Evolutionary conservation across 768 basidiomycete species (phyloP), one percentile per base, ranked within the genome.

Genomic region (Exsudoporus frostii): DNA sequence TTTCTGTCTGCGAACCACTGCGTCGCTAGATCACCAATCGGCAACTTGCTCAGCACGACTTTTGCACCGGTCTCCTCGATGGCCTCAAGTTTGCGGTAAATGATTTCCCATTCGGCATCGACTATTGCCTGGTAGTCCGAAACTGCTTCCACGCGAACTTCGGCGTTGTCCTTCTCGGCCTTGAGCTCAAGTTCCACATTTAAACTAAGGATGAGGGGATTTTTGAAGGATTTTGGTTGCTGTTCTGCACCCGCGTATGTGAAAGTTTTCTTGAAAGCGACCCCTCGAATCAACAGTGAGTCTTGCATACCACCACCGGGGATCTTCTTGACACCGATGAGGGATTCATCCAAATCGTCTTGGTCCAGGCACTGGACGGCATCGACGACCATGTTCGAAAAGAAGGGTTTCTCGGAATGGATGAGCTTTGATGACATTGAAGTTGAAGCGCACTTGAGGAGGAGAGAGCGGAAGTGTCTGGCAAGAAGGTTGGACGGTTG

Each of bases 391-490:
- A 99, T 98, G 58, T 89, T 85, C 11, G 95, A 91, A 78, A 99
- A 99, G 76, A 98, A 98, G 1, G 96, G 97, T 66, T 97, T 98
- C 74, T 98, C 92, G 14, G 92, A 93, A 70, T 98, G 96, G 63
- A 99, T 98, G 55, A 98, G 84, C 73, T 98, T 99, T 56, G 96
- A 98, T 15, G 97, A 98, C 96, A 98, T 98, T n/a, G 97, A 96
- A 4, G 97, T 99, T 25, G 94, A 88, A 25, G 97, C 97, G 72
- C 94, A 97, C 77, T 97, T 95, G 62, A 97, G 79, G 32, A 98
- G 82, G 22, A 98, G 85, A 56, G 94, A 91, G 44, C 86, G 93
- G 82, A 98, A 97, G 61, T 84, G 83, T 59, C 96, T 98, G 61
- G 7, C 3, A 48, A 53, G 22, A 47, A 30, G 38, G 53, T 69